These are phyloP conservation scores for Malassezia globosa DNA, from an alignment of 1,284 basidiomycete genomes.

Conservation along the genomic window DNA sequence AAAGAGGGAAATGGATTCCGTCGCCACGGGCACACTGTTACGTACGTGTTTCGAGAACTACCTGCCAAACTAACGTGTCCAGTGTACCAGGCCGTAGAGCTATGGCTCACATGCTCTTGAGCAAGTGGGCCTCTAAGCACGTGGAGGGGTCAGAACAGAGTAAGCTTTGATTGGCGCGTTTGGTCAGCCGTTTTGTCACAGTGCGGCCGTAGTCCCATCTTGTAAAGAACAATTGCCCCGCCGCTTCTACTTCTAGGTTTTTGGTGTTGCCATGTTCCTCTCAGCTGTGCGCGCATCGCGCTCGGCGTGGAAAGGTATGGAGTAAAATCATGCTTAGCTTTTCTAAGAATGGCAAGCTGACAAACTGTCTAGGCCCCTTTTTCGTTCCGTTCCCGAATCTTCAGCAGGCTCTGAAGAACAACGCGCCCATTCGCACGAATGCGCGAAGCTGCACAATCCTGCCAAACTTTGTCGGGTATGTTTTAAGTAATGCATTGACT, in stretches of 20 bases:
- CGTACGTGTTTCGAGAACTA: no score
- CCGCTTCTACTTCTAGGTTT: neutral
- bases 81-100: conserved; percentile 12
- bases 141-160: neutral
- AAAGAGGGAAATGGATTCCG: neutral
- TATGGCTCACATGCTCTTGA: conserved; percentile 6
- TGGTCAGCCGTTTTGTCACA: neutral
- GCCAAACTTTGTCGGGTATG: conserved; percentile 52
- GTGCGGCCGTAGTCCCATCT: no score
- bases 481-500: conserved; percentile 2
- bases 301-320: conserved; percentile 23
- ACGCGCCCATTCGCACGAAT: conserved; percentile 75
- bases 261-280: conserved; percentile 12
- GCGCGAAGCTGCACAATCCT: conserved; percentile 83
- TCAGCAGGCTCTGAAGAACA: conserved; percentile 67
- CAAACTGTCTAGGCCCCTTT: conserved; percentile 65
- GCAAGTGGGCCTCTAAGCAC: neutral
- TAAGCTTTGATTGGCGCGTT: neutral
- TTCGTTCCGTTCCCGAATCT: conserved; percentile 89
- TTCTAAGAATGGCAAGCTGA: neutral
- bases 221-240: neutral
- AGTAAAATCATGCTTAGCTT: conserved; percentile 1
- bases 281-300: conserved; percentile 11
- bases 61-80: neutral
- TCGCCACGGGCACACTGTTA: neutral